Conservation (phyloP, 768 basidiomycete genomes). For the Lentinus tigrinus region DNA sequence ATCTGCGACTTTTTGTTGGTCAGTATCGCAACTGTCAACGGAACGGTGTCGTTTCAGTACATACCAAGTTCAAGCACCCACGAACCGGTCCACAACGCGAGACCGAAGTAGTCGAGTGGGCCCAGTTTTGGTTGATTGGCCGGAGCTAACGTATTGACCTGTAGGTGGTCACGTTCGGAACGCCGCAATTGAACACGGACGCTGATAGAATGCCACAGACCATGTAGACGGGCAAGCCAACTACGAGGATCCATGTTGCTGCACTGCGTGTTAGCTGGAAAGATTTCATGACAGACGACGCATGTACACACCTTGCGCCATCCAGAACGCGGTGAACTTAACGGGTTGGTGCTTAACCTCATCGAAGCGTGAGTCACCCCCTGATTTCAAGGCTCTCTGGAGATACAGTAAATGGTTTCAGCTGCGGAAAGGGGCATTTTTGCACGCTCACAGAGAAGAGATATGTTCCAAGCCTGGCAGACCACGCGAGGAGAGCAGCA, state of each 20-base stretch:
- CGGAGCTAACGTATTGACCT: slow-evolving; percentile 52
- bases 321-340: slow-evolving; percentile 59
- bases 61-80: slow-evolving; percentile 55
- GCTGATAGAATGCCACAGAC: slow-evolving; percentile 23
- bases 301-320: slow-evolving; percentile 47
- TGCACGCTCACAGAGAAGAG: slow-evolving; percentile 44
- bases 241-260: slow-evolving; percentile 67
- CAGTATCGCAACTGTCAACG: too few relatives aligned
- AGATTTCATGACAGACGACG: too few relatives aligned
- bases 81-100: slow-evolving; percentile 54
- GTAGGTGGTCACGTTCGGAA: not conserved
- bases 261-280: not conserved
- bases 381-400: slow-evolving; percentile 48
- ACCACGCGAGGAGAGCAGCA: slow-evolving; percentile 60
- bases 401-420: slow-evolving; percentile 13
- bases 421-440: slow-evolving; percentile 30
- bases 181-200: not conserved
- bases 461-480: slow-evolving; percentile 59
- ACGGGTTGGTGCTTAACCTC: slow-evolving; percentile 47
- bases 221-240: slow-evolving; percentile 69
- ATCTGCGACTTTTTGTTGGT: slow-evolving; percentile 64
- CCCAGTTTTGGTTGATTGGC: slow-evolving; percentile 50
- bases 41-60: not conserved
- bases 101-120: slow-evolving; percentile 50
- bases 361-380: slow-evolving; percentile 67